Evolutionary conservation across 202 grass and related monocot genomes (phyloP), one percentile per base, ranked within the genome.

Genomic region (Dendrocalamus latiflorus): DNA sequence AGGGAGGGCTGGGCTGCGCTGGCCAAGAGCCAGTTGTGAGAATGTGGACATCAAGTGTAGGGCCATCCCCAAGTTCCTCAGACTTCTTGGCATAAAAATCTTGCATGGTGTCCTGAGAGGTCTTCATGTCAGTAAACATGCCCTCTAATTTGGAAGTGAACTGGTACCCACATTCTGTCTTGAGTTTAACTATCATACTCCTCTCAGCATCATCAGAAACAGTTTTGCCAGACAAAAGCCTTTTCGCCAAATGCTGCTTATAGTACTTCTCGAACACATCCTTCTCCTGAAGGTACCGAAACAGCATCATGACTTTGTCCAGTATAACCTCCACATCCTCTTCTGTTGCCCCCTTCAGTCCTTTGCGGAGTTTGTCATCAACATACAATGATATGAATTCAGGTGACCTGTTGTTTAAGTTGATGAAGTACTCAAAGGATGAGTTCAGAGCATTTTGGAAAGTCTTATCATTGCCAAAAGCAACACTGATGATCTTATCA

Each of bases 41-140:
- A 88, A 98, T 94, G 79, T 98, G 95, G 74, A 98, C 90, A 89
- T 90, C 88, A 49, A 98, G 85, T 12, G 90, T 93, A 56, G 95
- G 92, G 21, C 88, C 90, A 81, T 98, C 90, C 64, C 90, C 92
- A 70, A 89, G 79, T 77, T 98, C 95, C 63, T 78, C 85, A 43
- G 84, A 86, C 70, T 86, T 86, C 69, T 86, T 98, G 12, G 92
- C 60, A 86, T 98, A 95, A 69, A 98, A 98, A 78, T 92, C 92
- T 74, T 84, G 77, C 95, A 98, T 93, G 43, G 95, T 98, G 58
- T 98, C 95, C 68, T 94, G 90, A 88, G 95, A 98, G 30, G 95
- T 98, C 84, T 94, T 98, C 95, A 98, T 98, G 63, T 98, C 95
- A 47, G 95, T 98, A 77, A 98, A 98, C 95, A 98, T 98, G 14